Conservation (phyloP, 495 filamentous ascomycete species). For the Antarctomyces pellizariae region DNA sequence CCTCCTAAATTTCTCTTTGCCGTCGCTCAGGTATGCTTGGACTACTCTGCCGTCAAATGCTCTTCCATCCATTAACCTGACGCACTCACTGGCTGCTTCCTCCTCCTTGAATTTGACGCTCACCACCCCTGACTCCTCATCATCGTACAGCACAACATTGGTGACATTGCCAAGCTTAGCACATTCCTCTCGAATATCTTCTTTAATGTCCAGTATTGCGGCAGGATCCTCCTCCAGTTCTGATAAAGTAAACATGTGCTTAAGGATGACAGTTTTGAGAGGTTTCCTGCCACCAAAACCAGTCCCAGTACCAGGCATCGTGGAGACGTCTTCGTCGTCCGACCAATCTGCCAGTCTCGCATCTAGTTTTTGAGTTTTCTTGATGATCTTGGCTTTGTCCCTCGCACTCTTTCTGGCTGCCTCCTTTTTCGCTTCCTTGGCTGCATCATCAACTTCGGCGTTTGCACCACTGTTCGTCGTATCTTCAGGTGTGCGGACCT, state of each 20-base stretch:
- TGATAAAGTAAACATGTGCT: conserved; percentile 81
- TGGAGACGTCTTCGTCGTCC: conserved; percentile 50
- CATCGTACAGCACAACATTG: conserved; percentile 75
- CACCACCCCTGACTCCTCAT: conserved; percentile 68
- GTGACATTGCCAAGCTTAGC: conserved; percentile 70
- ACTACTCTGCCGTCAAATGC: conserved; percentile 53
- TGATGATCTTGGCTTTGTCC: conserved; percentile 69
- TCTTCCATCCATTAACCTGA: conserved; percentile 58
- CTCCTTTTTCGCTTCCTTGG: conserved; percentile 33
- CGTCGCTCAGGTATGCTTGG: conserved; percentile 51
- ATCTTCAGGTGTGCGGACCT: conserved; percentile 21
- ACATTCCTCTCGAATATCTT: conserved; percentile 82
- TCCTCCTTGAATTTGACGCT: conserved; percentile 53
- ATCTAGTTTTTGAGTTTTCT: conserved; percentile 67
- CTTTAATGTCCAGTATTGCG: conserved; percentile 72
- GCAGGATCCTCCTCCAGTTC: conserved; percentile 72
- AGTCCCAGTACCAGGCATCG: conserved; percentile 27
- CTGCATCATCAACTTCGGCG: conserved; percentile 11
- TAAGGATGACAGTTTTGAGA: conserved; percentile 68
- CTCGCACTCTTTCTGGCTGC: conserved; percentile 32
- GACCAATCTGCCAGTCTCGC: conserved; percentile 86
- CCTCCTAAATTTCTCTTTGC: conserved; percentile 57
- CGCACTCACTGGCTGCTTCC: conserved; percentile 48
- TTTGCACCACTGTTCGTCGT: conserved; percentile 8
- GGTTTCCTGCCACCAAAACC: too few species aligned